Percentiles rank a stretch among this genome's conserved stretches.
Conservation (phyloP, 2,329 filamentous ascomycete genomes). For the Xylaria polymorpha region DNA sequence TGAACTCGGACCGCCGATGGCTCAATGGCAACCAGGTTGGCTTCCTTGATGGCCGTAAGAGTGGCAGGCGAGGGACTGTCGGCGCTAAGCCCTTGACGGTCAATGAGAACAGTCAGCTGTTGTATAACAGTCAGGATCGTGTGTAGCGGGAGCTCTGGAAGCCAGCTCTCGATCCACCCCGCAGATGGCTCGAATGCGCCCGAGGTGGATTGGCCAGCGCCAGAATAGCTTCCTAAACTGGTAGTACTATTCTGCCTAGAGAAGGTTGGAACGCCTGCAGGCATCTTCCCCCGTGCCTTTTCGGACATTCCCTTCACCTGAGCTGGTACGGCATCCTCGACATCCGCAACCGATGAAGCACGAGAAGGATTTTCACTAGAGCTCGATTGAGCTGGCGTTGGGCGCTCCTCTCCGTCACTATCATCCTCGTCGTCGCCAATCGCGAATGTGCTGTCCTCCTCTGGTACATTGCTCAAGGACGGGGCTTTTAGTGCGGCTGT, state of each 20-base stretch:
- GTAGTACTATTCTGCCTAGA: constrained; percentile 91
- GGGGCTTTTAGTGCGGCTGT: constrained; percentile 64
- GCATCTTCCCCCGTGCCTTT: constrained; percentile 96
- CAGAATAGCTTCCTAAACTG: constrained; percentile 76
- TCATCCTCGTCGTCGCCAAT: constrained; percentile 88
- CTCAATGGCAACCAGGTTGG: constrained; percentile 78
- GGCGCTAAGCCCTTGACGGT: constrained; percentile 60
- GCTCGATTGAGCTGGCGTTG: constrained; percentile 71
- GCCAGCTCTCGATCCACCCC: constrained; percentile 92
- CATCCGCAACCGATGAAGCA: constrained; percentile 73
- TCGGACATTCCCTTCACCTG: constrained; percentile 95
- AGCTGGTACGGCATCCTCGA: constrained; percentile 82
- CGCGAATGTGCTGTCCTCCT: constrained; percentile 84
- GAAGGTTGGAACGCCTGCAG: constrained; percentile 82
- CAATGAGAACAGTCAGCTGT: constrained; percentile 69
- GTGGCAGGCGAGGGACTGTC: constrained; percentile 59
- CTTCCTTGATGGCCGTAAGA: constrained; percentile 66
- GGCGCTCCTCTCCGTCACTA: constrained; percentile 60
- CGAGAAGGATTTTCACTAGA: constrained; percentile 72
- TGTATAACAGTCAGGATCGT: constrained; percentile 83
- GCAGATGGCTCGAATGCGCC: constrained; percentile 81
- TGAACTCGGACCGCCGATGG: constrained; percentile 80
- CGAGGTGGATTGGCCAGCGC: constrained; percentile 65
- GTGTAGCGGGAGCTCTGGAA: constrained; percentile 90
- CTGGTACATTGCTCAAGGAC: constrained; percentile 74